These are phyloP conservation scores for Metroxylon sagu DNA, from an alignment of 176 grass and related monocot species.

Conservation along the genomic window DNA sequence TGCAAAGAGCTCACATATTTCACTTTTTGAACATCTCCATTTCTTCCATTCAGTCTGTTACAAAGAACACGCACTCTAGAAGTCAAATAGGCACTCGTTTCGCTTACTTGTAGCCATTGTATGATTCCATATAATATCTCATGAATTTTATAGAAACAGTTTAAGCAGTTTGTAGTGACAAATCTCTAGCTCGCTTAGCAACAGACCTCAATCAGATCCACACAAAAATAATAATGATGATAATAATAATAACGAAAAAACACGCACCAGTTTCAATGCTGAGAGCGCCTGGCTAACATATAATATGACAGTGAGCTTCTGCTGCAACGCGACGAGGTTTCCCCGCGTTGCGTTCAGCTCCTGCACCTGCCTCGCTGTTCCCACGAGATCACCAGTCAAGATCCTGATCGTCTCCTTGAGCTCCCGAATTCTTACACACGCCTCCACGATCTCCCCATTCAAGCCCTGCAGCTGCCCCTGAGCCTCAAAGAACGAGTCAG, in stretches of 20 bases:
- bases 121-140: too few species aligned
- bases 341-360: conserved; percentile 70
- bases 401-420: conserved; percentile 61
- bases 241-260: too few species aligned
- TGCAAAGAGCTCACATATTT: too few species aligned
- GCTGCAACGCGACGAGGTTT: conserved; percentile 64
- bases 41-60: too few species aligned
- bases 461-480: conserved; percentile 60
- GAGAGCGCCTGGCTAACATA: conserved; percentile 78
- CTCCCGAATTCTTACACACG: conserved; percentile 68
- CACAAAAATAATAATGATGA: too few species aligned
- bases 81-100: too few species aligned
- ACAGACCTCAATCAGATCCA: neutral
- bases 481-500: conserved; percentile 80
- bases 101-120: too few species aligned
- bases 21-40: too few species aligned
- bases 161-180: neutral
- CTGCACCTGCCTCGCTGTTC: conserved; percentile 69
- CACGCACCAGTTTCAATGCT: conserved; percentile 60
- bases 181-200: neutral
- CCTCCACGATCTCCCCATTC: conserved; percentile 70
- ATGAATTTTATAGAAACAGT: too few species aligned
- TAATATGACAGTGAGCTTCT: conserved; percentile 92
- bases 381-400: conserved; percentile 74
- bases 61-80: too few species aligned